Evolutionary conservation across 192 early-diverging fungal species (phyloP), one percentile per base, ranked within the genome.

Genomic region (Chytriomyces confervae): DNA sequence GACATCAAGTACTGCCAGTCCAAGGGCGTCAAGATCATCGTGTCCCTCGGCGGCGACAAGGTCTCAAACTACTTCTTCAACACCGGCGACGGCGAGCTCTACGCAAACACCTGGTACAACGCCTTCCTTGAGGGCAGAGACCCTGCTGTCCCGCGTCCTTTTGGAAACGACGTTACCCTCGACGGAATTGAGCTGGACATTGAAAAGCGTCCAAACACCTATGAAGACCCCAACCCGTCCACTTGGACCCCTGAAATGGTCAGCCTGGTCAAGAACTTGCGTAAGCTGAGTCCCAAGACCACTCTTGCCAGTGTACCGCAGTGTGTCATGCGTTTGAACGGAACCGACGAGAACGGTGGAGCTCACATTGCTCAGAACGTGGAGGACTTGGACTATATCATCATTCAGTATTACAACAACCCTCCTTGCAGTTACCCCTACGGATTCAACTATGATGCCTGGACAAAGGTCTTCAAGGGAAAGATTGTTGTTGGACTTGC

Each of bases 171-270:
- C 23, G 74, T 76, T 16, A 48, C 66, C 0, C 47, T 76, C 7
- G 74, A 76, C 48, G 74, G 74, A 11, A 76, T 76, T 29, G 74
- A 76, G 36, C 27, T 76, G 23, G 74, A 70, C 69, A 24, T 70
- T 24, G 69, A 70, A 53, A 70, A 70, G 50, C 23, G 45, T 51
- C 27, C 23, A 10, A 57, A 57, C 53, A 20, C 53, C 20, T 57
- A 20, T 13, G 53, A 57, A 20, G 53, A 57, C 53, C 53, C 53
- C 16, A 70, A 50, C 20, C 69, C 69, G 53, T 23, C 69, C 46
- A 48, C 29, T 0, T 70, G 69, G 69, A 70, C 47, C 0, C 20
- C 18, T 20, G 69, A 70, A 57, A 70, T 70, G 69, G 45, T 70
- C n/a, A 27, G n/a, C 27, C 45, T 70, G 27, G n/a, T 70, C 20